Evolutionary conservation across 148 eudicot species (phyloP).

Genomic region (Oxyria digyna): DNA sequence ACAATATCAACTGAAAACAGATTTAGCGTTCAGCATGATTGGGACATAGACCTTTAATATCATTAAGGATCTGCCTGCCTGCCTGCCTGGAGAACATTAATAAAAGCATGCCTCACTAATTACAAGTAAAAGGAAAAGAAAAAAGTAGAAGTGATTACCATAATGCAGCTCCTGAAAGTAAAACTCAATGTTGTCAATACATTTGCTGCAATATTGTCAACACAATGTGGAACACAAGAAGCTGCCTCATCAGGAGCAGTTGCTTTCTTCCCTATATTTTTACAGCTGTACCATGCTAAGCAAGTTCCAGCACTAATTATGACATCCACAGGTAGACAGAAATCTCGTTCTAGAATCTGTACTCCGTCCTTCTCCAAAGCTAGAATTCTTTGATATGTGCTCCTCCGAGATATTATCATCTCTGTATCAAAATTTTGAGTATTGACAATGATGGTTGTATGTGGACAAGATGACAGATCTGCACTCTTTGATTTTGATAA

Average conservation of each 20-base stretch:
- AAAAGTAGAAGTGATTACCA: slow-evolving; percentile 39
- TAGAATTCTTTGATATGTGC: slow-evolving; percentile 82
- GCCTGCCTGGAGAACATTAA: not conserved
- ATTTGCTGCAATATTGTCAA: slow-evolving; percentile 78
- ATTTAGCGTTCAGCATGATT: not conserved
- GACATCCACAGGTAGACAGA: slow-evolving; percentile 62
- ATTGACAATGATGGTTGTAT: slow-evolving; percentile 51
- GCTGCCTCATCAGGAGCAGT: slow-evolving; percentile 60
- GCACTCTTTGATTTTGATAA: slow-evolving; percentile 20
- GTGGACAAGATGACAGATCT: slow-evolving; percentile 28
- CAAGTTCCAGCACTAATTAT: slow-evolving; percentile 57
- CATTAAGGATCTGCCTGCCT: too few species aligned
- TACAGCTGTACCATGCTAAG: slow-evolving; percentile 83
- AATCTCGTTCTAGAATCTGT: slow-evolving; percentile 86
- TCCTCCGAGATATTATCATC: slow-evolving; percentile 89
- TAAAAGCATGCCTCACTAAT: not conserved
- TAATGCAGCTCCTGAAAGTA: slow-evolving; percentile 66
- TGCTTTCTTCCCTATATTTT: slow-evolving; percentile 64
- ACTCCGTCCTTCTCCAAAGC: slow-evolving; percentile 69
- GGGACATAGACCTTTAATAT: not conserved
- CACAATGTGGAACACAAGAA: slow-evolving; percentile 60
- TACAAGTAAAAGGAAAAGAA: not conserved
- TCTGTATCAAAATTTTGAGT: slow-evolving; percentile 69
- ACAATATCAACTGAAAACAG: not conserved
- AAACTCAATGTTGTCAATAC: slow-evolving; percentile 80